phyloP scores from a whole-genome alignment of 768 basidiomycete genomes.

The Lentinula aciculospora region DNA sequence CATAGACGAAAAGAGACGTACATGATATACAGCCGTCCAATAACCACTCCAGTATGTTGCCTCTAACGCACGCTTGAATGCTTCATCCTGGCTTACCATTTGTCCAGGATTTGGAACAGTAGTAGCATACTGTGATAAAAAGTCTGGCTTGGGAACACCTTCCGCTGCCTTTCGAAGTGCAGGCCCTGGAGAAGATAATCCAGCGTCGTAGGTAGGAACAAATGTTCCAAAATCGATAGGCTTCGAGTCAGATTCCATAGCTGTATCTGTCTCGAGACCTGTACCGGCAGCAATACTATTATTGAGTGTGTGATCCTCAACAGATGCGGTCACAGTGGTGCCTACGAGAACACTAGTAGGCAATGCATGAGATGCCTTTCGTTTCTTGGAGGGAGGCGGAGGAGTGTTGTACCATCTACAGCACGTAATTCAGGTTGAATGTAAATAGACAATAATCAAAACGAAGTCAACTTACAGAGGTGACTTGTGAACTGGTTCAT shows the following conservation, averaged over 20 bases:
- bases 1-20: slow-evolving; percentile 24
- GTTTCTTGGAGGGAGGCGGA: slow-evolving; percentile 32
- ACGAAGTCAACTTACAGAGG: slow-evolving; percentile 50
- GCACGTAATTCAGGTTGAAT: not conserved
- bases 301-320: not conserved
- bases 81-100: slow-evolving; percentile 62
- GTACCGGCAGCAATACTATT: not conserved
- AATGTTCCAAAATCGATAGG: slow-evolving; percentile 69
- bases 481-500: slow-evolving; percentile 62
- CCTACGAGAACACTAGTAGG: not conserved
- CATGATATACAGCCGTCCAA: slow-evolving; percentile 84
- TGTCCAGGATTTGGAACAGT: slow-evolving; percentile 21
- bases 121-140: slow-evolving; percentile 23
- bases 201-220: slow-evolving; percentile 64
- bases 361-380: not conserved
- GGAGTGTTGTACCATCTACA: slow-evolving; percentile 78
- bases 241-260: slow-evolving; percentile 42
- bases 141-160: slow-evolving; percentile 14
- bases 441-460: too few relatives aligned
- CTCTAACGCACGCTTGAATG: slow-evolving; percentile 65
- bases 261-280: slow-evolving; percentile 7
- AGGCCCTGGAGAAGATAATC: slow-evolving; percentile 32
- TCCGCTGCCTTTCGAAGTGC: not conserved
- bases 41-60: slow-evolving; percentile 89
- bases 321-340: not conserved